Conservation (phyloP, 2,329 filamentous ascomycete genomes). For the Apiospora sp. region DNA sequence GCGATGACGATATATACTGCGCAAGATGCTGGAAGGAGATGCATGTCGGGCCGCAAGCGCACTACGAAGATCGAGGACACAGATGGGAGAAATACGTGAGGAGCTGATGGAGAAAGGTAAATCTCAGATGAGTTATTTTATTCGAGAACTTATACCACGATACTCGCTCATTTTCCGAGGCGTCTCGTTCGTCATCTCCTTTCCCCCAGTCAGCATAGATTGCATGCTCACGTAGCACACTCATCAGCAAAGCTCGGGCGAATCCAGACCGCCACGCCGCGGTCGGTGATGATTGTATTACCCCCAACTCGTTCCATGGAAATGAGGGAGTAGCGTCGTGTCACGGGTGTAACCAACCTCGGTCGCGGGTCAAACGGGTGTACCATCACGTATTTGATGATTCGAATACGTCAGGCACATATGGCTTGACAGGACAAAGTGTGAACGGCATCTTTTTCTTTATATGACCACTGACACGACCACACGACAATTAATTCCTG, state of each 20-base stretch:
- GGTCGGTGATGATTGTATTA: neutral
- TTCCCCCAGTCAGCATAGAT: neutral
- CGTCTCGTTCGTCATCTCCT: neutral
- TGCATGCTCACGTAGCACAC: neutral
- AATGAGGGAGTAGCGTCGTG: neutral
- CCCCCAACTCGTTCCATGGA: neutral
- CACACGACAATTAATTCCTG: neutral
- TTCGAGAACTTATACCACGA: neutral
- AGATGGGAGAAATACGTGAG: constrained; percentile 67
- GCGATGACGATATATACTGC: constrained; percentile 78
- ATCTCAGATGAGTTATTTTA: neutral
- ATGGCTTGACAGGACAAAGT: neutral
- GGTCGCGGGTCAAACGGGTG: neutral
- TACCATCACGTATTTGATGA: neutral
- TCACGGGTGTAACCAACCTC: neutral
- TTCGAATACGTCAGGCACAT: neutral
- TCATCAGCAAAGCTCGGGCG: neutral
- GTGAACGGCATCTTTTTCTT: neutral
- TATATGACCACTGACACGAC: neutral
- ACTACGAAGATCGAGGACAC: constrained; percentile 75
- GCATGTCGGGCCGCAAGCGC: constrained; percentile 73
- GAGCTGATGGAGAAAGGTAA: constrained; percentile 35
- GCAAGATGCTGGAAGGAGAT: constrained; percentile 82
- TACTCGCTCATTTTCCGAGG: neutral
- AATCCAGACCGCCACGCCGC: neutral